These are phyloP conservation scores for Podospora appendiculata DNA, from an alignment of 495 filamentous ascomycete genomes.

Conservation along the genomic window DNA sequence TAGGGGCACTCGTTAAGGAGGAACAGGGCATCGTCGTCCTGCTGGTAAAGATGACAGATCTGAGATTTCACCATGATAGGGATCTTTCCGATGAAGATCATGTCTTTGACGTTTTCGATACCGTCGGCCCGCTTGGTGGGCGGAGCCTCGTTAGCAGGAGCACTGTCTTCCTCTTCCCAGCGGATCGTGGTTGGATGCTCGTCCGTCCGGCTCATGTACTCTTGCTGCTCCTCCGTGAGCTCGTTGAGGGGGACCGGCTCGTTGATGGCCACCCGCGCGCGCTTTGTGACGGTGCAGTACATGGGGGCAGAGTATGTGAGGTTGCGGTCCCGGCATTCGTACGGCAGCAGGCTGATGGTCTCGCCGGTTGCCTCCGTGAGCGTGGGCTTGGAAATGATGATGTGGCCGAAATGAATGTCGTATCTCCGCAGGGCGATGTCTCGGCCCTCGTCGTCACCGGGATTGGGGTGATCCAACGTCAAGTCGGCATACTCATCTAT, in stretches of 20 bases:
- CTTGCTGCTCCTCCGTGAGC: constrained; percentile 53
- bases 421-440: constrained; percentile 79
- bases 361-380: constrained; percentile 89
- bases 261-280: constrained; percentile 73
- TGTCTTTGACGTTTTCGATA: constrained; percentile 30
- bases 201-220: constrained; percentile 36
- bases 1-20: constrained; percentile 91
- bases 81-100: constrained; percentile 83
- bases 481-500: constrained; percentile 82
- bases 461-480: constrained; percentile 79
- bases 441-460: constrained; percentile 58
- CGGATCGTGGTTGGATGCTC: constrained; percentile 44
- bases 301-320: constrained; percentile 91
- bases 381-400: constrained; percentile 75
- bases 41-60: constrained; percentile 77
- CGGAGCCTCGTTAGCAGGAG: constrained; percentile 29
- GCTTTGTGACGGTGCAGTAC: constrained; percentile 76
- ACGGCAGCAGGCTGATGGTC: constrained; percentile 72
- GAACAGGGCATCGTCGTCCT: constrained; percentile 74
- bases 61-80: constrained; percentile 97
- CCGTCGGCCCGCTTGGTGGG: constrained; percentile 24
- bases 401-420: constrained; percentile 82
- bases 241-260: constrained; percentile 53
- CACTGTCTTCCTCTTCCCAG: constrained; percentile 49
- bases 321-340: constrained; percentile 89